Conservation (phyloP, 805 yeast genomes). For the Ogataea populi-albae region DNA sequence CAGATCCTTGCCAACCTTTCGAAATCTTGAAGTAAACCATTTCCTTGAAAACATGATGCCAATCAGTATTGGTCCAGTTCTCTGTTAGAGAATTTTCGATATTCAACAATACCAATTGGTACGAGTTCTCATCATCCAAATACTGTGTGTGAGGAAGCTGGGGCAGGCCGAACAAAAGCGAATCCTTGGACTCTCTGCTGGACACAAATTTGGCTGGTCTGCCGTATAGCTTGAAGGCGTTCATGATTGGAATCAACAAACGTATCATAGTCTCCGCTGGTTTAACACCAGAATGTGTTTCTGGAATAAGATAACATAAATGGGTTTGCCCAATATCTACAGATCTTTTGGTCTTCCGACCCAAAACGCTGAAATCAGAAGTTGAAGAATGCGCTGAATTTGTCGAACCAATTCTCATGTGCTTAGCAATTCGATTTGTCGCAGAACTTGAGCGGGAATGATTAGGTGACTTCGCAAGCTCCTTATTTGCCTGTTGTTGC, state of each 20-base stretch:
- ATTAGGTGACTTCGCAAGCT: constrained; percentile 12
- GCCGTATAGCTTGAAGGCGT: constrained; percentile 70
- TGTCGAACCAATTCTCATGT: constrained; percentile 25
- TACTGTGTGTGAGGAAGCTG: constrained; percentile 67
- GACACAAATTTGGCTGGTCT: constrained; percentile 64
- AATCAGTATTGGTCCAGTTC: constrained; percentile 32
- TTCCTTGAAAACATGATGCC: constrained; percentile 38
- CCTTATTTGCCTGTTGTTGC: constrained; percentile 9
- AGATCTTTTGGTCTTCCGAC: constrained; percentile 16
- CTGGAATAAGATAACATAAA: constrained; percentile 51
- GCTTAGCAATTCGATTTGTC: constrained; percentile 10
- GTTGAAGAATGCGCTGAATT: constrained; percentile 25
- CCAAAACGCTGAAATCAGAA: constrained; percentile 17
- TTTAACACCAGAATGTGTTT: constrained; percentile 66
- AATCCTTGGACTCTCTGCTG: constrained; percentile 49
- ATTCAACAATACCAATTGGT: constrained; percentile 31
- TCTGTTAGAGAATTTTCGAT: constrained; percentile 32
- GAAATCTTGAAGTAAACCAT: constrained; percentile 31
- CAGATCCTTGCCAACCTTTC: constrained; percentile 37
- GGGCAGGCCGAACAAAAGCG: constrained; percentile 71
- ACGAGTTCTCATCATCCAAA: constrained; percentile 35
- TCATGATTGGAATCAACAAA: constrained; percentile 64
- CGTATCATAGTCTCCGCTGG: constrained; percentile 73
- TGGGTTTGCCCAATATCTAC: constrained; percentile 25
- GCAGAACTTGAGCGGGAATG: constrained; percentile 20